These are phyloP conservation scores for Hypoxylon trugodes DNA, from an alignment of 495 filamentous ascomycete species.

Conservation along the genomic window DNA sequence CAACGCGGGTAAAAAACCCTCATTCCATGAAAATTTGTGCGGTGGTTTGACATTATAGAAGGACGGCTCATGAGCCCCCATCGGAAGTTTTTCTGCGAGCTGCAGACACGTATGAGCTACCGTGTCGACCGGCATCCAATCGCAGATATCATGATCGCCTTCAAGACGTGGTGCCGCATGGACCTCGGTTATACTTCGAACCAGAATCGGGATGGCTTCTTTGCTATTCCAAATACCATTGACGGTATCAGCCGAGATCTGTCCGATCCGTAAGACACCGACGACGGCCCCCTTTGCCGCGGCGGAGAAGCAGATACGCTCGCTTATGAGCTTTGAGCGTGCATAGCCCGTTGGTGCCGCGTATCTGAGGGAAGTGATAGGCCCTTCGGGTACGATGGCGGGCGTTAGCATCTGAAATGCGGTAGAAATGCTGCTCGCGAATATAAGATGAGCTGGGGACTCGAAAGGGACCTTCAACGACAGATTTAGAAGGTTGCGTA, in stretches of 20 bases:
- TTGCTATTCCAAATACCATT: slow-evolving; percentile 66
- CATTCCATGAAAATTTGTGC: slow-evolving; percentile 55
- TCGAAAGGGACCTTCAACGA: slow-evolving; percentile 54
- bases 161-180: slow-evolving; percentile 58
- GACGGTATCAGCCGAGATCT: slow-evolving; percentile 62
- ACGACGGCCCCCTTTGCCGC: slow-evolving; percentile 48
- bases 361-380: slow-evolving; percentile 48
- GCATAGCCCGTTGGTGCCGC: slow-evolving; percentile 65
- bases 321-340: slow-evolving; percentile 64
- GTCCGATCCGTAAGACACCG: slow-evolving; percentile 65
- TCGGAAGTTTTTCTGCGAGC: slow-evolving; percentile 47
- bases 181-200: slow-evolving; percentile 60
- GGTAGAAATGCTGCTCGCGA: slow-evolving; percentile 63
- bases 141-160: slow-evolving; percentile 48
- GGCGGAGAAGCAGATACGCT: slow-evolving; percentile 59
- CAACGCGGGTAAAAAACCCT: slow-evolving; percentile 53
- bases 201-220: slow-evolving; percentile 65
- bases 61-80: not conserved
- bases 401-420: slow-evolving; percentile 47
- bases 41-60: slow-evolving; percentile 62
- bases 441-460: slow-evolving; percentile 56
- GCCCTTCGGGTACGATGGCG: slow-evolving; percentile 52
- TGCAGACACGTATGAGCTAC: slow-evolving; percentile 59
- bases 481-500: slow-evolving; percentile 64
- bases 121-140: slow-evolving; percentile 67